A percentile compares a stretch with the other conserved stretches of the same genome.
phyloP scores from a whole-genome alignment of 2,329 filamentous ascomycete species.

The Diaporthe sp. region DNA sequence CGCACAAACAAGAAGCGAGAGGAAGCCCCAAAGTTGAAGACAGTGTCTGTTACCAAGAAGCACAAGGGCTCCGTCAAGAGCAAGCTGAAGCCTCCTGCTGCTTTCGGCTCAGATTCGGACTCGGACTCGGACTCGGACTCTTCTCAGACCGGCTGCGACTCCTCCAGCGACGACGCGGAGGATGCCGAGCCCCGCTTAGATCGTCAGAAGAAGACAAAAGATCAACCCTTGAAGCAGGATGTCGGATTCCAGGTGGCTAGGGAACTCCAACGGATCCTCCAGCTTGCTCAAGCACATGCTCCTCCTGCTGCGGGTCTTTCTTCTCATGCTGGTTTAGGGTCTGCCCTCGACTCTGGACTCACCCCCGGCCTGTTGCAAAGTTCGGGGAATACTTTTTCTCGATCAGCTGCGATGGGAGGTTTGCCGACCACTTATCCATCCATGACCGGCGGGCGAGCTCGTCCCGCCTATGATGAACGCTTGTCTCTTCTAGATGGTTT shows the following conservation, averaged over 20 bases:
- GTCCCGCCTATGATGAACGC: background rate
- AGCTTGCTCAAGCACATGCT: conserved; percentile 23
- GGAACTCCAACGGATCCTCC: conserved; percentile 25
- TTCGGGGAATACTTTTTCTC: conserved; percentile 7
- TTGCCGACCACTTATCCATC: background rate
- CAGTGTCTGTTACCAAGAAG: background rate
- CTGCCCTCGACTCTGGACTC: conserved; percentile 1
- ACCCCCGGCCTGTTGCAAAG: background rate
- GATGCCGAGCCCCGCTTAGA: background rate
- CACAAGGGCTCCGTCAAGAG: background rate
- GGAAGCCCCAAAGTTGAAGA: background rate
- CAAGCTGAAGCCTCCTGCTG: background rate
- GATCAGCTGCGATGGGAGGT: background rate
- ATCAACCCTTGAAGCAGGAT: background rate
- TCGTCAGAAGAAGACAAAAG: conserved; percentile 3
- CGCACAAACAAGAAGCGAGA: conserved; percentile 9
- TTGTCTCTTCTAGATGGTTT: background rate
- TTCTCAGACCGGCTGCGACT: background rate
- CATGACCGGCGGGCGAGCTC: background rate
- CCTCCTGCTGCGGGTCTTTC: conserved; percentile 2
- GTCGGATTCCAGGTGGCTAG: background rate
- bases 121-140: conserved; percentile 28
- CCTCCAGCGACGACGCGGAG: conserved; percentile 1
- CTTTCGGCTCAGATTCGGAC: conserved; percentile 14
- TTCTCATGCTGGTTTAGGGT: background rate